A percentile compares a stretch with the other conserved stretches of the same genome.
These are phyloP conservation scores for Neurospora africana DNA, from an alignment of 495 filamentous ascomycete genomes.

Conservation along the genomic window DNA sequence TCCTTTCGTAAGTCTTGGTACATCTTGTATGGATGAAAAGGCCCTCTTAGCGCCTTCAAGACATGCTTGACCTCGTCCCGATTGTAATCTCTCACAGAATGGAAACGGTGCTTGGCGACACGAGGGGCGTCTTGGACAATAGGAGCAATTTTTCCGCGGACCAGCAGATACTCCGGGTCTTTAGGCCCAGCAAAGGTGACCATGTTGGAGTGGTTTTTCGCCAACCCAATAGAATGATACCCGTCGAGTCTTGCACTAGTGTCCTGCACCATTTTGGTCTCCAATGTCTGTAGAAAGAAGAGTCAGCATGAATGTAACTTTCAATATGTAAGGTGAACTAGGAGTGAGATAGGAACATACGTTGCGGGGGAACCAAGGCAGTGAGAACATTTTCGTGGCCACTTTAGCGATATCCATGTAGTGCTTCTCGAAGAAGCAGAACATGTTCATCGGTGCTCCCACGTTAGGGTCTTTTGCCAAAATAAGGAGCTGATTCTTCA, in stretches of 20 bases:
- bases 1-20: background rate
- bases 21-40: background rate
- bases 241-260: background rate
- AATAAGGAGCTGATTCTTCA: conserved; percentile 5
- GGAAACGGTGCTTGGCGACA: background rate
- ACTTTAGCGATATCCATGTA: too few species aligned
- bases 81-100: background rate
- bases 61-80: background rate
- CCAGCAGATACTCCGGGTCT: too few species aligned
- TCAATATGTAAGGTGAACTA: too few species aligned
- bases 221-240: too few species aligned
- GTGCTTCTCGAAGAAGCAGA: background rate
- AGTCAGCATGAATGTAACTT: too few species aligned
- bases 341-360: too few species aligned
- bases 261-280: background rate
- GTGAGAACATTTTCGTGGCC: too few species aligned
- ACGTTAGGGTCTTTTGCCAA: background rate
- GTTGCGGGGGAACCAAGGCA: too few species aligned
- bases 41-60: background rate
- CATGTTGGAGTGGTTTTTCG: background rate
- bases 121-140: background rate
- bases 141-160: too few species aligned
- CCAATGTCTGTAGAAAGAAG: background rate
- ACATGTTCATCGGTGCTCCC: background rate
- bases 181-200: background rate